A percentile compares a stretch with the other conserved stretches of the same genome.
phyloP scores from a whole-genome alignment of 2,329 filamentous ascomycete species.

The Colletotrichum nymphaeae region DNA sequence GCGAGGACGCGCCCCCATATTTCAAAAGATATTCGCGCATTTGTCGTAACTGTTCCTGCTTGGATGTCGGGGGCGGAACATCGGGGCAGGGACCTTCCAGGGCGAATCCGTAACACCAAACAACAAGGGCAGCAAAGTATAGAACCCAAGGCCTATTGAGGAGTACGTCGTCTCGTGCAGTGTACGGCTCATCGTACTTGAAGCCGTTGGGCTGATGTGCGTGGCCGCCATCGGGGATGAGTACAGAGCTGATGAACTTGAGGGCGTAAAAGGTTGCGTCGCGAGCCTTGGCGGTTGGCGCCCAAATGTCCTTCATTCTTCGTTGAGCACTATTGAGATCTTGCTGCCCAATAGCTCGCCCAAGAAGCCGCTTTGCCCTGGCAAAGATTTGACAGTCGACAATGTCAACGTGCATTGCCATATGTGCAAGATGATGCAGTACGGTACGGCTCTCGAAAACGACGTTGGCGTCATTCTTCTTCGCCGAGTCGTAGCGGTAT shows the following conservation, averaged over 20 bases:
- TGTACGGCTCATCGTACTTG: slow-evolving; percentile 69
- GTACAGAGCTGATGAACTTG: slow-evolving; percentile 86
- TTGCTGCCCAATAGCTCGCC: slow-evolving; percentile 83
- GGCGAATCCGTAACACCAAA: slow-evolving; percentile 95
- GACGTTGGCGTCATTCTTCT: slow-evolving; percentile 71
- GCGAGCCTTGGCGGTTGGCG: slow-evolving; percentile 85
- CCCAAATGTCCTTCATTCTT: slow-evolving; percentile 91
- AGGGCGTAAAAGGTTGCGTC: slow-evolving; percentile 94
- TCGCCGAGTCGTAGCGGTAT: slow-evolving; percentile 64
- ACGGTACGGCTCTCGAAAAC: slow-evolving; percentile 91
- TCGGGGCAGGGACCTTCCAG: slow-evolving; percentile 80
- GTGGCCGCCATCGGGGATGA: slow-evolving; percentile 68
- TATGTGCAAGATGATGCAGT: slow-evolving; percentile 92
- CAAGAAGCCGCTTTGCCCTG: slow-evolving; percentile 84
- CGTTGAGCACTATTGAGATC: slow-evolving; percentile 84
- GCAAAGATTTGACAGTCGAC: slow-evolving; percentile 98
- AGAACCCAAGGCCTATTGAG: slow-evolving; percentile 95
- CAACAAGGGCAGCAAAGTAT: slow-evolving; percentile 90
- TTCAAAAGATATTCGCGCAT: slow-evolving; percentile 84
- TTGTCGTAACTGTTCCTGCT: slow-evolving; percentile 76
- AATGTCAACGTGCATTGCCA: slow-evolving; percentile 97
- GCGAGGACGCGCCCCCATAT: slow-evolving; percentile 77
- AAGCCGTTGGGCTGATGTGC: slow-evolving; percentile 46
- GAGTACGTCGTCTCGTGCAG: slow-evolving; percentile 87
- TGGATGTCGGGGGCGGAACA: slow-evolving; percentile 63